A percentile compares a stretch with the other conserved stretches of the same genome.
Conservation (phyloP, 2,329 filamentous ascomycete genomes). For the Leptosphaerulina australis region DNA sequence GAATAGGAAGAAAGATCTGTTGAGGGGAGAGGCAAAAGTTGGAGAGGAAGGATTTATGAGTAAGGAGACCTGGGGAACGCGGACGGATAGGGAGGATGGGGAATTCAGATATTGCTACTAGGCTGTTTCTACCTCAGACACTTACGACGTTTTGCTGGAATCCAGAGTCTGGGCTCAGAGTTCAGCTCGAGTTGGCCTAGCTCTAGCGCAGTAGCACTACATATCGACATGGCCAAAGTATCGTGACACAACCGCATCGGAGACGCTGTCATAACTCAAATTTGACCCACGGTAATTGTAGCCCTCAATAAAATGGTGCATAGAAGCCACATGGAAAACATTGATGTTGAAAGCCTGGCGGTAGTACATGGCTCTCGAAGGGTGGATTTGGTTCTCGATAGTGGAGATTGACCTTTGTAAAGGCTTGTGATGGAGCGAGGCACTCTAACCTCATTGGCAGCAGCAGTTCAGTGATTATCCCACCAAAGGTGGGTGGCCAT, state of each 20-base stretch:
- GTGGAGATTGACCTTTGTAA: too few species aligned
- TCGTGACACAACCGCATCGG: background rate
- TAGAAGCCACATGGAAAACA: background rate
- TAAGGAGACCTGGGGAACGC: background rate
- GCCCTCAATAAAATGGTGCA: background rate
- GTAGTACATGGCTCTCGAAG: background rate
- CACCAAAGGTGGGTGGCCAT: too few species aligned
- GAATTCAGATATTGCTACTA: conserved; percentile 8
- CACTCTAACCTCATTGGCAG: too few species aligned
- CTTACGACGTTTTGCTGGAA: too few species aligned
- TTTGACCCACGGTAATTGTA: background rate
- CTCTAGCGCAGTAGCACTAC: background rate
- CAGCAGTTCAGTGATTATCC: too few species aligned
- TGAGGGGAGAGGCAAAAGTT: background rate
- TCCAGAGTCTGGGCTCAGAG: background rate
- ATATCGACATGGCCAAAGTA: background rate
- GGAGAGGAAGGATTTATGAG: conserved; percentile 7
- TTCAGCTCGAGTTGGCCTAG: background rate
- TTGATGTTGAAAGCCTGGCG: background rate
- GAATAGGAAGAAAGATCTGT: conserved; percentile 14
- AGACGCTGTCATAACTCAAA: conserved; percentile 2
- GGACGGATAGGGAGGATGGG: background rate
- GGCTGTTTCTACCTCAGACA: background rate
- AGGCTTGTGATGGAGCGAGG: too few species aligned
- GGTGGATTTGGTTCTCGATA: background rate